These are phyloP conservation scores for Oidiodendron maius DNA, from an alignment of 495 filamentous ascomycete genomes.

Conservation along the genomic window DNA sequence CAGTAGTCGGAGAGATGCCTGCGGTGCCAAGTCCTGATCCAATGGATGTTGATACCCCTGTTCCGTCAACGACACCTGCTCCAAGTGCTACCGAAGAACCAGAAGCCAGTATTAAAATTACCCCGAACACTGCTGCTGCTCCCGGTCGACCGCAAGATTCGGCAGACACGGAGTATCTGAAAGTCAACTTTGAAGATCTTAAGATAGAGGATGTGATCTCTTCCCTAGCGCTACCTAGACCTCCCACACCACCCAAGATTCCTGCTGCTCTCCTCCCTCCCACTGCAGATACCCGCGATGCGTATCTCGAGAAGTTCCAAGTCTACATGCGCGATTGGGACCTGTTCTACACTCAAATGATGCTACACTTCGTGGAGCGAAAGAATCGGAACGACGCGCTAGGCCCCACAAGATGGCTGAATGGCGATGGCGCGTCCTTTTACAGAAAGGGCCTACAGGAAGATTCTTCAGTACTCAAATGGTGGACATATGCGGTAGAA, in stretches of 20 bases:
- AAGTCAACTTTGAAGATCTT: constrained; percentile 58
- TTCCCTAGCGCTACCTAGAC: constrained; percentile 55
- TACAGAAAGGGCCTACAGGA: constrained; percentile 59
- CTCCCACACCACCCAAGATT: constrained; percentile 45
- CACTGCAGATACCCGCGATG: constrained; percentile 43
- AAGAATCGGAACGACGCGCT: constrained; percentile 47
- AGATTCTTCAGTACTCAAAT: constrained; percentile 53
- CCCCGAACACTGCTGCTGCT: constrained; percentile 13
- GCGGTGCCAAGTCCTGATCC: constrained; percentile 32
- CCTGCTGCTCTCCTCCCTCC: constrained; percentile 22
- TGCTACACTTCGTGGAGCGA: constrained; percentile 60
- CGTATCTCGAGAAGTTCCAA: constrained; percentile 57
- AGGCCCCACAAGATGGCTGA: constrained; percentile 48
- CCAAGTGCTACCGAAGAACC: constrained; percentile 14
- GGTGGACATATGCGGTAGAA: constrained; percentile 61
- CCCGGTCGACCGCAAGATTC: constrained; percentile 16
- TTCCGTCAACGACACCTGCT: constrained; percentile 11
- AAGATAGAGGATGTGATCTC: constrained; percentile 59
- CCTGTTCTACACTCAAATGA: constrained; percentile 56
- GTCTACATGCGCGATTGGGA: constrained; percentile 68
- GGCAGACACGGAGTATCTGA: constrained; percentile 37
- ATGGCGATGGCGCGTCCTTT: constrained; percentile 36
- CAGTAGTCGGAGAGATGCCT: constrained; percentile 6
- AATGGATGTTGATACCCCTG: constrained; percentile 51
- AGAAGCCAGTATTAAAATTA: constrained; percentile 10